A percentile compares a stretch with the other conserved stretches of the same genome.
These are phyloP conservation scores for Thraustochytrium aureum DNA, from an alignment of 352 stramenopile species.

Conservation along the genomic window DNA sequence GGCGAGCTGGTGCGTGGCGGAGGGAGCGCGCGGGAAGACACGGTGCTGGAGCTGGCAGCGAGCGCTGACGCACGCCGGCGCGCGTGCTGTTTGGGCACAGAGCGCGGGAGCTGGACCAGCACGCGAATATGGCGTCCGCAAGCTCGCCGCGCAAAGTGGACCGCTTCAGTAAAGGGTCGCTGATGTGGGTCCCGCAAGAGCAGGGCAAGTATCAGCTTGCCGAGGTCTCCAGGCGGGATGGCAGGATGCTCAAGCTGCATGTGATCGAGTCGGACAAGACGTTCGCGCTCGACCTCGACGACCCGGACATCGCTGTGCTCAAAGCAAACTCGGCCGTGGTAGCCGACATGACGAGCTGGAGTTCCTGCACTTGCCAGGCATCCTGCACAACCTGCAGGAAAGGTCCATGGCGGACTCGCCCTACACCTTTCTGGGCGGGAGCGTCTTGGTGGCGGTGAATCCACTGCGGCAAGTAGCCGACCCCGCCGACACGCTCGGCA, in stretches of 20 bases:
- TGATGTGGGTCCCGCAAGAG: constrained; percentile 31
- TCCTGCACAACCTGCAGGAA: constrained; percentile 79
- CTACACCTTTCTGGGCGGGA: constrained; percentile 88
- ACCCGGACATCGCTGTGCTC: constrained; percentile 31
- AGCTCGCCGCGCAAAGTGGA: too few relatives aligned
- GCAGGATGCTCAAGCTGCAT: constrained; percentile 16
- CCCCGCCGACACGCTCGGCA: constrained; percentile 58
- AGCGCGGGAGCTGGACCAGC: too few relatives aligned
- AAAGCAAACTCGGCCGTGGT: constrained; percentile 38
- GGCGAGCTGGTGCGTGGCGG: too few relatives aligned
- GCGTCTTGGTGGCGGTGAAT: constrained; percentile 87
- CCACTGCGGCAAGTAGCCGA: constrained; percentile 75
- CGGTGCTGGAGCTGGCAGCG: too few relatives aligned
- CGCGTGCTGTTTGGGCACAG: too few relatives aligned
- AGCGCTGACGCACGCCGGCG: too few relatives aligned
- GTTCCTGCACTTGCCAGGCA: constrained; percentile 80
- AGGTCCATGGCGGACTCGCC: constrained; percentile 76
- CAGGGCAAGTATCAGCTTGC: constrained; percentile 20
- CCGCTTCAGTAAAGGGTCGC: background rate
- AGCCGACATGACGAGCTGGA: constrained; percentile 82
- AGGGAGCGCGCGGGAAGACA: too few relatives aligned
- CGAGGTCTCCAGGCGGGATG: constrained; percentile 36
- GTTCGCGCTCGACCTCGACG: constrained; percentile 42
- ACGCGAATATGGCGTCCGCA: too few relatives aligned
- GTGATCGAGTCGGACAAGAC: background rate